Evolutionary conservation across 2,329 filamentous ascomycete species (phyloP), one percentile per base, ranked within the genome.

Genomic region (Phoma sp.): DNA sequence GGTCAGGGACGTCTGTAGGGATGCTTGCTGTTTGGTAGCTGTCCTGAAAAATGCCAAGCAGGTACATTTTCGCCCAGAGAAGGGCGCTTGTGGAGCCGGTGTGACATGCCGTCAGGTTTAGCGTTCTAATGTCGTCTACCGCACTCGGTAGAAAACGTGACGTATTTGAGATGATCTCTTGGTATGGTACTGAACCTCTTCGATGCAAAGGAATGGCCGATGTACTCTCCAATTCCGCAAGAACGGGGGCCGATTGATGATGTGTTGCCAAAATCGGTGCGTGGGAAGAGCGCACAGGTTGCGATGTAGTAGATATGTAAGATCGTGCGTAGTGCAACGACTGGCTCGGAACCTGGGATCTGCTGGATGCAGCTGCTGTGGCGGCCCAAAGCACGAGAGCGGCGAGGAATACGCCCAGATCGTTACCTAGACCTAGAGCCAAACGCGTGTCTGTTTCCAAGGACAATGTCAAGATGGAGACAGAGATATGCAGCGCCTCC

Each of bases 331-430:
- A 23, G 7, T 29, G 38, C 6, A 7, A 4, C 7, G 27, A 24
- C 2, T n/a, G 11, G 27, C 38, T 3, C 25, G 2, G 9, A 39
- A 35, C 4, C 25, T 4, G 9, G 7, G 11, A 62, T 10, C 65
- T 61, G 1, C 63, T 62, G 8, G 46, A 65, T 13, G 69, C 64
- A 14, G 68, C 61, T 25, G 68, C 67, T 4, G 70, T 73, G 13
- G 66, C 60, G 6, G 66, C 65, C 74, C 74, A 77, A 0, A 76
- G 52, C 1, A 74, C 68, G 4, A 77, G 59, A 2, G 62, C 60
- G 18, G 74, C 71, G 23, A 68, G 70, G 54, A 71, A 75, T 10
- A 76, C 50, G 29, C 70, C 64, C 60, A 76, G 69, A 23, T 75
- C 69, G 30, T 64, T 58, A 11, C 73, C 73, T 18, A 69, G 53